A percentile compares a stretch with the other conserved stretches of the same genome.
phyloP scores from a whole-genome alignment of 371 early-diverging fungal species.

The Mucor sp. region DNA sequence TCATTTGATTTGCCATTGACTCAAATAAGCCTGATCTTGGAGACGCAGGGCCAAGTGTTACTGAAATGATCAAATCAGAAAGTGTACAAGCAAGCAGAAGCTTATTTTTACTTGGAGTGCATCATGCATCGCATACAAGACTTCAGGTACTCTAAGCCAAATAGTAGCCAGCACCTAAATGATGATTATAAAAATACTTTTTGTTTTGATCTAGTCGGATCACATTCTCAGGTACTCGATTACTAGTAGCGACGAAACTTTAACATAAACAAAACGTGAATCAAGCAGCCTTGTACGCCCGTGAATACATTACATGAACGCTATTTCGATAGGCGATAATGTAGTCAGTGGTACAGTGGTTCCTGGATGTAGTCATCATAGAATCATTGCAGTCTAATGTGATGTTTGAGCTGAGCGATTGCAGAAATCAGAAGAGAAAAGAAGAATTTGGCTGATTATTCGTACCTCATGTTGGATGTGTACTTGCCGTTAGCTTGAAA shows the following conservation, averaged over 20 bases:
- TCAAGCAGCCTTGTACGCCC: neutral
- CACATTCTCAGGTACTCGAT: no score
- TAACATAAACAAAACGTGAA: neutral
- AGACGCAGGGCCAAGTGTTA: neutral
- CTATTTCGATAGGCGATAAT: neutral
- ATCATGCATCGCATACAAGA: neutral
- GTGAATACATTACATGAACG: neutral
- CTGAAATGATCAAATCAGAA: neutral
- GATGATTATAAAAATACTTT: no score
- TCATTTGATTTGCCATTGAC: neutral
- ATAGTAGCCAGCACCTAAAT: neutral
- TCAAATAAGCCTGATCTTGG: neutral
- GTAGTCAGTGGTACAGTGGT: neutral
- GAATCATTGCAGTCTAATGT: no score
- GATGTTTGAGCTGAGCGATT: no score
- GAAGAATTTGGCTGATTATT: no score
- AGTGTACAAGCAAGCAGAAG: neutral
- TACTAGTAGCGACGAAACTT: neutral
- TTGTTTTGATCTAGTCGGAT: no score
- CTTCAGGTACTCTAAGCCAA: neutral
- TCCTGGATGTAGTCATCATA: neutral
- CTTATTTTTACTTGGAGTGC: neutral
- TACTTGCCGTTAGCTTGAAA: no score
- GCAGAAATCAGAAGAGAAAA: no score
- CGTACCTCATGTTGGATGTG: no score